Conservation (phyloP, 257 asterid species). For the Capsicum chinense region DNA sequence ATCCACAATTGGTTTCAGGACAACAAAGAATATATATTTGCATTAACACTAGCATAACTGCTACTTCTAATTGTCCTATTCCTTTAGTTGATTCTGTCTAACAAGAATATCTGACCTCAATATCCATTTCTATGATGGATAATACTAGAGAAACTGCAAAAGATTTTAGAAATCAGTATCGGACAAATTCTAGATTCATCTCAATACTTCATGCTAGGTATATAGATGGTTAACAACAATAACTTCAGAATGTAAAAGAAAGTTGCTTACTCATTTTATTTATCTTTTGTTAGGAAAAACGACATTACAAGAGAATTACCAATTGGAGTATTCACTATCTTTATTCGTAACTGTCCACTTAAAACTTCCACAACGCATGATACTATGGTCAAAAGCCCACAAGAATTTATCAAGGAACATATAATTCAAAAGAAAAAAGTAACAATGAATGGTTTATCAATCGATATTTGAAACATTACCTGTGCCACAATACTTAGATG, state of each 20-base stretch:
- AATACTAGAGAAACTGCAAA: neutral
- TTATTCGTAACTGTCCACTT: too few species aligned
- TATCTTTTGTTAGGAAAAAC: neutral
- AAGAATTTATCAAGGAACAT: neutral
- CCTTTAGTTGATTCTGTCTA: neutral
- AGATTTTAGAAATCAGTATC: neutral
- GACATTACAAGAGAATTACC: too few species aligned
- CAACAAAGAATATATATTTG: neutral
- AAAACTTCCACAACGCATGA: too few species aligned
- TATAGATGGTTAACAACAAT: neutral
- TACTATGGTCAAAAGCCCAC: too few species aligned
- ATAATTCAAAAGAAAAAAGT: neutral
- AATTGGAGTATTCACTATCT: too few species aligned
- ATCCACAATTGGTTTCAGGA: neutral
- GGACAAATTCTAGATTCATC: neutral
- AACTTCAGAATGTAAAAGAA: neutral
- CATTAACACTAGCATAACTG: neutral
- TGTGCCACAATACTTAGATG: slow-evolving; percentile 29
- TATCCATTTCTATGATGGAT: neutral
- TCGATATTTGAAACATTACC: slow-evolving; percentile 31
- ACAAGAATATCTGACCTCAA: neutral
- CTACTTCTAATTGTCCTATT: neutral
- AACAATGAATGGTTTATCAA: neutral
- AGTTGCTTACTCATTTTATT: neutral
- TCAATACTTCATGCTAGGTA: neutral